A percentile compares a stretch with the other conserved stretches of the same genome.
Conservation (phyloP, 805 yeast genomes). For the Zygosaccharomyces kombuchaensis region DNA sequence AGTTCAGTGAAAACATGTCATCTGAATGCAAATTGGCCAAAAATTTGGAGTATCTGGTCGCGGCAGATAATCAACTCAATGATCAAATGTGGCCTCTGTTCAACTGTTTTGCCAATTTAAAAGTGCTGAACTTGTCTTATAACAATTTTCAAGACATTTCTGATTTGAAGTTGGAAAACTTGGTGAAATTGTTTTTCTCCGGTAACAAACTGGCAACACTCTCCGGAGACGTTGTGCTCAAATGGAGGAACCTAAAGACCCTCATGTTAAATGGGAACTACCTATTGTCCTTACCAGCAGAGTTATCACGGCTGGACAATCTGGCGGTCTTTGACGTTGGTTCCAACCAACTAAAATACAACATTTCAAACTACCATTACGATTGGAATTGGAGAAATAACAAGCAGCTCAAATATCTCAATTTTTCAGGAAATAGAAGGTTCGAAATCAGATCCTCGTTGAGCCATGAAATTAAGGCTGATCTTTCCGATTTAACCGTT, state of each 20-base stretch:
- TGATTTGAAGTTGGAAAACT: slow-evolving; percentile 52
- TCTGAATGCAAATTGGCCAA: slow-evolving; percentile 38
- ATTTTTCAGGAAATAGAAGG: slow-evolving; percentile 88
- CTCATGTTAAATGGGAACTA: slow-evolving; percentile 79
- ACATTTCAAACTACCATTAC: slow-evolving; percentile 88
- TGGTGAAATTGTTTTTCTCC: slow-evolving; percentile 67
- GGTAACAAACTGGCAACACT: slow-evolving; percentile 77
- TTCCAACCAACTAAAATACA: slow-evolving; percentile 83
- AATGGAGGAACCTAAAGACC: slow-evolving; percentile 53
- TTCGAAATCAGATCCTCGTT: slow-evolving; percentile 73
- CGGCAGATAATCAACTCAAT: slow-evolving; percentile 78
- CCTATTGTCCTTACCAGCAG: slow-evolving; percentile 83
- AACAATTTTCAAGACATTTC: slow-evolving; percentile 84
- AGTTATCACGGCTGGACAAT: slow-evolving; percentile 61
- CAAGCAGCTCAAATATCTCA: slow-evolving; percentile 66
- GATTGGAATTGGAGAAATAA: slow-evolving; percentile 98
- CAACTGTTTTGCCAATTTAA: slow-evolving; percentile 53
- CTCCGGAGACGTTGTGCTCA: slow-evolving; percentile 78
- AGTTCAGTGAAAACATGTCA: slow-evolving; percentile 46
- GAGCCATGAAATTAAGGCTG: slow-evolving; percentile 46
- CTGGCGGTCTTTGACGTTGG: slow-evolving; percentile 83
- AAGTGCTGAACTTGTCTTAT: slow-evolving; percentile 70
- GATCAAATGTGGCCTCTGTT: slow-evolving; percentile 74
- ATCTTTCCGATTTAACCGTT: slow-evolving; percentile 57
- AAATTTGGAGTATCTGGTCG: slow-evolving; percentile 51